A percentile compares a stretch with the other conserved stretches of the same genome.
phyloP scores from a whole-genome alignment of 768 basidiomycete genomes.

The Termitomyces sp. region DNA sequence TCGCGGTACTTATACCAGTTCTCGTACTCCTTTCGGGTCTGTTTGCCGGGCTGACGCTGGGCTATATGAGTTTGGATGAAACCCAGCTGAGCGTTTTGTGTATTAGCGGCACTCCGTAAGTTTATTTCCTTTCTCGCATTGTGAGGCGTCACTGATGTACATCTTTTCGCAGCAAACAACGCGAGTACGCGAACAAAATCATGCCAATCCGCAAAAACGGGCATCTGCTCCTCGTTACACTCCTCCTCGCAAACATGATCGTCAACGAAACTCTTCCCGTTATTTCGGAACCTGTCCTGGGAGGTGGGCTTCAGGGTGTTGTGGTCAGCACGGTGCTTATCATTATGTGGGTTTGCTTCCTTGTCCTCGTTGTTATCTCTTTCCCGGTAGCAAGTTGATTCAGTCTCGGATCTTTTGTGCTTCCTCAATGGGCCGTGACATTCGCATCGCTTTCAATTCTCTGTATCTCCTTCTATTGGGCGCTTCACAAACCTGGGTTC shows the following conservation, averaged over 20 bases:
- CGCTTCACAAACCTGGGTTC: not conserved
- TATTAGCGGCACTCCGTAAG: constrained; percentile 79
- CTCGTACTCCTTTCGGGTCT: constrained; percentile 79
- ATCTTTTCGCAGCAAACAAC: constrained; percentile 54
- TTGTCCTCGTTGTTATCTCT: too few relatives aligned
- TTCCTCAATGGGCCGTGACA: not conserved
- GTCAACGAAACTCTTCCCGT: constrained; percentile 85
- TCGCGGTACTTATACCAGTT: constrained; percentile 66
- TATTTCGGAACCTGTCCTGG: constrained; percentile 74
- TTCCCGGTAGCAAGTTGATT: not conserved
- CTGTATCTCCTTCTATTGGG: not conserved
- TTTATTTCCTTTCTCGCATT: constrained; percentile 1
- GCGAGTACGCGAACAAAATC: constrained; percentile 77
- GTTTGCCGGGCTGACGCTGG: constrained; percentile 88
- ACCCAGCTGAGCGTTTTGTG: constrained; percentile 86
- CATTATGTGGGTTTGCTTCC: constrained; percentile 61
- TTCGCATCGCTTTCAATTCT: not conserved
- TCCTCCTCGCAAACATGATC: constrained; percentile 87
- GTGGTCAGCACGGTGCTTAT: constrained; percentile 80
- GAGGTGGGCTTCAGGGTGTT: constrained; percentile 73
- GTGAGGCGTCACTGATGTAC: too few relatives aligned
- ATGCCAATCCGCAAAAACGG: constrained; percentile 82
- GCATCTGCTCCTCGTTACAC: constrained; percentile 76
- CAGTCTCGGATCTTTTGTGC: not conserved
- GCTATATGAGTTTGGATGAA: constrained; percentile 90